phyloP scores from a whole-genome alignment of 2,329 filamentous ascomycete genomes.

The Colletotrichum simmondsii region DNA sequence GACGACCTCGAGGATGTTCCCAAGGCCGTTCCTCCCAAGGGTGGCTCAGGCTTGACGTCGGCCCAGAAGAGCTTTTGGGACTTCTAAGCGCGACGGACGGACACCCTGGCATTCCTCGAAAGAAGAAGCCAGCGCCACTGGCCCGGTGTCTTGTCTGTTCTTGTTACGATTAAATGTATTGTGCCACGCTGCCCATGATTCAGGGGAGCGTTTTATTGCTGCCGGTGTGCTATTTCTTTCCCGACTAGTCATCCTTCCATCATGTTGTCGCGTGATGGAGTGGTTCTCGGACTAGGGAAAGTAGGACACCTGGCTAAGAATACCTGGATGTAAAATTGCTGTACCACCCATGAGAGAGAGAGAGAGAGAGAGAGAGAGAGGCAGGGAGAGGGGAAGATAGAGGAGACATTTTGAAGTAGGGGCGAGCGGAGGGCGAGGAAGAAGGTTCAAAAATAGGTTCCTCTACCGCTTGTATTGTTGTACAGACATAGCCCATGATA shows the following conservation, averaged over 20 bases:
- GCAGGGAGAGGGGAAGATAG: not conserved
- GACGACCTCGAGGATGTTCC: slow-evolving; percentile 52
- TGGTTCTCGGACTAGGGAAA: not conserved
- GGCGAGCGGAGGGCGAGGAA: not conserved
- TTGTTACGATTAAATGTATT: slow-evolving; percentile 43
- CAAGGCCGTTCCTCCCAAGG: slow-evolving; percentile 51
- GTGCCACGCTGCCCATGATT: slow-evolving; percentile 46
- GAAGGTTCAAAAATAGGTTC: slow-evolving; percentile 2
- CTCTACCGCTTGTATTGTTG: slow-evolving; percentile 20
- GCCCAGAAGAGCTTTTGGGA: slow-evolving; percentile 59
- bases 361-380: not conserved
- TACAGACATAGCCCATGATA: slow-evolving; percentile 32
- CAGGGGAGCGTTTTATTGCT: slow-evolving; percentile 39
- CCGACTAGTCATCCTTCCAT: not conserved
- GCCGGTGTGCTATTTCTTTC: slow-evolving; percentile 28
- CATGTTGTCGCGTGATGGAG: not conserved
- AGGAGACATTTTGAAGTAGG: slow-evolving; percentile 21
- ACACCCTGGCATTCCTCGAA: slow-evolving; percentile 19
- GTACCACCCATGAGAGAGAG: not conserved
- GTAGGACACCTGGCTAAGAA: not conserved
- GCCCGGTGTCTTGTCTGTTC: slow-evolving; percentile 28
- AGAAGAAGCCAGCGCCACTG: not conserved
- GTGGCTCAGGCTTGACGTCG: slow-evolving; percentile 40
- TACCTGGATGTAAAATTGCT: slow-evolving; percentile 19
- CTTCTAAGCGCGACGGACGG: slow-evolving; percentile 46